Conservation (phyloP, 1,284 basidiomycete genomes). For the Peniophora sp. region DNA sequence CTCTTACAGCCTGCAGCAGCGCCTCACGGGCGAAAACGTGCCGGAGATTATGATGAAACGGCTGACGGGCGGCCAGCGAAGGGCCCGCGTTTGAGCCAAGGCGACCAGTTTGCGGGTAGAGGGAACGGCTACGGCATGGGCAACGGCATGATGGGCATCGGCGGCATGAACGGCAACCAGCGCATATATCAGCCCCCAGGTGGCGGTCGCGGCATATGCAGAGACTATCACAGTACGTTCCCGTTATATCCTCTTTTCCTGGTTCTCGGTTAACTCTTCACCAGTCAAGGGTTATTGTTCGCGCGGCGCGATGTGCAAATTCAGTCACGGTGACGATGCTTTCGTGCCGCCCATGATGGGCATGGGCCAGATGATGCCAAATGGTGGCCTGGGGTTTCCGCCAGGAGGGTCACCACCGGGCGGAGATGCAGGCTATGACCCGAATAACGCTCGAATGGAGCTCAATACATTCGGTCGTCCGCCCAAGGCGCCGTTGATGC, state of each 20-base stretch:
- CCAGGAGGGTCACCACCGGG: conserved; percentile 20
- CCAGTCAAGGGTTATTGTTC: conserved; percentile 86
- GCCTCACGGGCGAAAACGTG: conserved; percentile 52
- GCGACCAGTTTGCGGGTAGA: conserved; percentile 47
- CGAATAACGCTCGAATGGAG: conserved; percentile 69
- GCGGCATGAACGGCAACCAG: conserved; percentile 21
- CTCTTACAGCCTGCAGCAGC: conserved; percentile 41
- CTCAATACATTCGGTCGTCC: conserved; percentile 36
- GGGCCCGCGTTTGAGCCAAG: conserved; percentile 55
- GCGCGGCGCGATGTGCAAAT: conserved; percentile 86
- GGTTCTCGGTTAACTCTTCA: conserved; percentile 5
- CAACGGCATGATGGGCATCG: conserved; percentile 24
- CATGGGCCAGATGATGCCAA: conserved; percentile 13
- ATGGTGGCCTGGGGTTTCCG: conserved; percentile 29
- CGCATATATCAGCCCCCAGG: conserved; percentile 55
- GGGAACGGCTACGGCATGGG: conserved; percentile 30
- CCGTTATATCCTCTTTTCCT: not conserved
- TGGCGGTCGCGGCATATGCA: conserved; percentile 65
- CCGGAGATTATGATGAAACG: conserved; percentile 48
- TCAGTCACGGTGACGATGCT: conserved; percentile 81
- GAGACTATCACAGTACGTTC: conserved; percentile 83
- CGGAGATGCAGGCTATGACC: conserved; percentile 52
- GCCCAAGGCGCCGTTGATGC: conserved; percentile 45
- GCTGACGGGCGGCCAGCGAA: conserved; percentile 55
- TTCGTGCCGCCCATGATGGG: conserved; percentile 63